Conservation (phyloP, 2,329 filamentous ascomycete genomes). For the Aspergillus sp. region DNA sequence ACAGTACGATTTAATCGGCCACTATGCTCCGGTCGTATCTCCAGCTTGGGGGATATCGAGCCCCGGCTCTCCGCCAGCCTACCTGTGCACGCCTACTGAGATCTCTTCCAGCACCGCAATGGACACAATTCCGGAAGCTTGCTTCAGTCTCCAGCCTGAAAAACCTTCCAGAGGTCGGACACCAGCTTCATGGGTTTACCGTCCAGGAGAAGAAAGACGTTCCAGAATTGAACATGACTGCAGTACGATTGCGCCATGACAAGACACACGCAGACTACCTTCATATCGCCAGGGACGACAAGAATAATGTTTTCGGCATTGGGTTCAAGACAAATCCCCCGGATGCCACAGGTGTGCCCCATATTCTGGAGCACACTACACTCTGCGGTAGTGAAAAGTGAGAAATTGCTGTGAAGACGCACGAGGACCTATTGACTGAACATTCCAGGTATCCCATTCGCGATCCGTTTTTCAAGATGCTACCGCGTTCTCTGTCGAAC, state of each 20-base stretch:
- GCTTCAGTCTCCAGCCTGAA: constrained; percentile 72
- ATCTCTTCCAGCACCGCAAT: constrained; percentile 22
- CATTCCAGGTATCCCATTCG: constrained; percentile 82
- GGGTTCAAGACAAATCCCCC: constrained; percentile 99
- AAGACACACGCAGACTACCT: constrained; percentile 96
- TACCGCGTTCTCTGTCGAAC: constrained; percentile 95
- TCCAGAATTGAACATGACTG: constrained; percentile 89
- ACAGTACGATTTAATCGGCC: constrained; percentile 1
- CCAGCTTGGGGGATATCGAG: constrained; percentile 31
- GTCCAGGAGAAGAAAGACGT: constrained; percentile 87
- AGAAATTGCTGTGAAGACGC: constrained; percentile 23
- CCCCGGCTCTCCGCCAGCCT: constrained; percentile 28
- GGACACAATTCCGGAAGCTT: constrained; percentile 25
- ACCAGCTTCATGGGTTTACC: constrained; percentile 92
- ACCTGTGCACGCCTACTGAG: constrained; percentile 26
- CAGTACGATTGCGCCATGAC: constrained; percentile 87
- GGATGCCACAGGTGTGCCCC: constrained; percentile 92
- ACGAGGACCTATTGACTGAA: background rate
- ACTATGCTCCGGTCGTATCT: constrained; percentile 41
- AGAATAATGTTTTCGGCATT: constrained; percentile 99
- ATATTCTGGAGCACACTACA: constrained; percentile 97
- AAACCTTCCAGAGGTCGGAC: constrained; percentile 76
- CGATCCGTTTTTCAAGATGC: constrained; percentile 99
- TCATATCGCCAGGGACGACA: constrained; percentile 91
- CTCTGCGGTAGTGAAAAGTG: constrained; percentile 94